Base-by-base conservation (phyloP, 2,329 filamentous ascomycete species). In the Cryoendolithus antarcticus region DNA sequence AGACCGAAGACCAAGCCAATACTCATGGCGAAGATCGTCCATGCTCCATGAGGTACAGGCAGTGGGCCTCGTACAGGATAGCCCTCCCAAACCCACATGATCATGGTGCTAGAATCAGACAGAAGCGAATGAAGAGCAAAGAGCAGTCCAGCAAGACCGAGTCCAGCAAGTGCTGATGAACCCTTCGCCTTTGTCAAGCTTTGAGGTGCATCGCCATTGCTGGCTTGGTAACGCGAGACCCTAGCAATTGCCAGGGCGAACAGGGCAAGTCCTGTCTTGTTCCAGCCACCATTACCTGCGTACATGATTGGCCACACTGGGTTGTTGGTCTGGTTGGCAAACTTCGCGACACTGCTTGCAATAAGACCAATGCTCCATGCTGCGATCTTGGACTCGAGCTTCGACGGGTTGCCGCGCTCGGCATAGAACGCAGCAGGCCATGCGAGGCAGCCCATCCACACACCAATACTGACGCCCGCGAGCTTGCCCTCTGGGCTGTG, bases 81-180 rank as follows among this genome's bases (percentile, higher is more conserved):
- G 5, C 91, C 91, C 51, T 95, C 86, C 91, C 91, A 98, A 2
- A 86, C 86, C 91, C 91, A 98, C 10, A 88, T 72, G 42, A 96
- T 95, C 86, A 98, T 96, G 39, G 91, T 98, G 66, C 91, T 96
- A 0, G 88, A 93, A 58, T 98, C 91, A 0, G 91, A 95, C 8
- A 98, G 72, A 7, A 98, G 69, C 1, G 88, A 95, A 58, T 96
- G 91, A 55, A 96, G 71, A 4, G 75, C 84, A 54, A 98, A 98
- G 55, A 95, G 72, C 6, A 95, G 62, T 24, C 86, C 89, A 15
- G 76, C 86, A 40, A 96, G 62, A 43, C 91, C 86, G 35, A 91
- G 62, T 7, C 79, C 82, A 24, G 86, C 77, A 32, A 93, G 67
- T 5, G 80, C 48, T 1, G 78, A 71, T 10, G 84, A 88, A 1